These are phyloP conservation scores for Filosporella fistucella DNA, from an alignment of 495 filamentous ascomycete genomes.

Conservation along the genomic window DNA sequence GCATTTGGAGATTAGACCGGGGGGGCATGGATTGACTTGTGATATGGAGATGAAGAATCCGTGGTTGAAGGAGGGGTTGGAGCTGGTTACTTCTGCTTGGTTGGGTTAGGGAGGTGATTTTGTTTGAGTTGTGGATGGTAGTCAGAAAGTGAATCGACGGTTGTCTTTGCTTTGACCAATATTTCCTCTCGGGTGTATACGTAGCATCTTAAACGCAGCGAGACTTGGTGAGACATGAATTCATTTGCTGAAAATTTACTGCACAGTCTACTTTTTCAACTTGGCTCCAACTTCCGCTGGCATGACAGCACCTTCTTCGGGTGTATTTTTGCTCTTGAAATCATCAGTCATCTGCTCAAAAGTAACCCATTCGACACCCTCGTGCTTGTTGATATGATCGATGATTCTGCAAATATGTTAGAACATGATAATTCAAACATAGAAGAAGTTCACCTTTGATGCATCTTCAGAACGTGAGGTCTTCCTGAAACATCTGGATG, in stretches of 20 bases:
- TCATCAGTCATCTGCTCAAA: constrained; percentile 64
- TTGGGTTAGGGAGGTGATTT: neutral
- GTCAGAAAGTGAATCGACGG: too few species aligned
- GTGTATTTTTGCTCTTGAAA: constrained; percentile 64
- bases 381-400: constrained; percentile 68
- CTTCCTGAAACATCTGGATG: constrained; percentile 66
- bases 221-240: too few species aligned
- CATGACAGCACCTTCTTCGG: constrained; percentile 61
- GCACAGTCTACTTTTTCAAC: constrained; percentile 44
- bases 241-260: neutral
- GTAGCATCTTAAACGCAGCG: too few species aligned
- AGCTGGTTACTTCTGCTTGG: neutral
- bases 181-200: too few species aligned
- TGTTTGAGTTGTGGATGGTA: too few species aligned
- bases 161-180: too few species aligned
- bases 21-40: neutral
- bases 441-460: constrained; percentile 30
- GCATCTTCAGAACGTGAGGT: constrained; percentile 65
- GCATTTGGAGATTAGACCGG: neutral
- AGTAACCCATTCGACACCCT: constrained; percentile 72
- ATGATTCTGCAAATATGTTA: constrained; percentile 41
- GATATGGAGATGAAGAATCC: neutral
- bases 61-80: constrained; percentile 1
- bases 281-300: constrained; percentile 57
- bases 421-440: constrained; percentile 9